A percentile compares a stretch with the other conserved stretches of the same genome.
phyloP scores from a whole-genome alignment of 768 basidiomycete species.

The Rickenella mellea region DNA sequence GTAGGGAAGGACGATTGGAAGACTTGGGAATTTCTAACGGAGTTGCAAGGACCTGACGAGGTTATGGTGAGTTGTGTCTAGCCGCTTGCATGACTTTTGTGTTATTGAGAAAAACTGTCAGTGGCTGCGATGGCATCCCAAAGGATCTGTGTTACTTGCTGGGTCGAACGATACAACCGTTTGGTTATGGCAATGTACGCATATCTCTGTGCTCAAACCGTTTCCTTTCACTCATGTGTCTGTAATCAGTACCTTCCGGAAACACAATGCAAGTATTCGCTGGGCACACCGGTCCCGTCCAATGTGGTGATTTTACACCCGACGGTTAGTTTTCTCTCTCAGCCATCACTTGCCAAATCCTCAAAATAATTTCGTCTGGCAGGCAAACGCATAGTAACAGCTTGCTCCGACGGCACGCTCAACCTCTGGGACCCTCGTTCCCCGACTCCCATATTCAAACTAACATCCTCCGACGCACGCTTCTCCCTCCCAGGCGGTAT shows the following conservation, averaged over 20 bases:
- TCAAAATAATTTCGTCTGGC: conserved; percentile 4
- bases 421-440: conserved; percentile 90
- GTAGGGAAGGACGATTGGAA: conserved; percentile 66
- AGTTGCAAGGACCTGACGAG: conserved; percentile 91
- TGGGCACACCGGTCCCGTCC: conserved; percentile 76
- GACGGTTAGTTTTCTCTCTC: conserved; percentile 45
- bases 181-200: conserved; percentile 95
- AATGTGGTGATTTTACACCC: conserved; percentile 86
- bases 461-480: conserved; percentile 58
- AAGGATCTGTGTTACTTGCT: conserved; percentile 77
- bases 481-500: conserved; percentile 80
- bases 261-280: conserved; percentile 94
- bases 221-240: conserved; percentile 1
- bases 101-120: conserved; percentile 22
- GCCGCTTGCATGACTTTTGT: neutral
- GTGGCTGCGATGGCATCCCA: conserved; percentile 97
- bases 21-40: conserved; percentile 91
- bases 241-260: conserved; percentile 90
- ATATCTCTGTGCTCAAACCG: neutral
- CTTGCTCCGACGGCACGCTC: conserved; percentile 70
- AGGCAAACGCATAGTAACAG: conserved; percentile 87
- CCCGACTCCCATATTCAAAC: conserved; percentile 71
- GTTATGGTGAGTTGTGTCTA: conserved; percentile 60
- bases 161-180: conserved; percentile 90
- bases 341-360: neutral